phyloP scores from a whole-genome alignment of 108 stramenopile genomes.

The Skeletonema costatum region DNA sequence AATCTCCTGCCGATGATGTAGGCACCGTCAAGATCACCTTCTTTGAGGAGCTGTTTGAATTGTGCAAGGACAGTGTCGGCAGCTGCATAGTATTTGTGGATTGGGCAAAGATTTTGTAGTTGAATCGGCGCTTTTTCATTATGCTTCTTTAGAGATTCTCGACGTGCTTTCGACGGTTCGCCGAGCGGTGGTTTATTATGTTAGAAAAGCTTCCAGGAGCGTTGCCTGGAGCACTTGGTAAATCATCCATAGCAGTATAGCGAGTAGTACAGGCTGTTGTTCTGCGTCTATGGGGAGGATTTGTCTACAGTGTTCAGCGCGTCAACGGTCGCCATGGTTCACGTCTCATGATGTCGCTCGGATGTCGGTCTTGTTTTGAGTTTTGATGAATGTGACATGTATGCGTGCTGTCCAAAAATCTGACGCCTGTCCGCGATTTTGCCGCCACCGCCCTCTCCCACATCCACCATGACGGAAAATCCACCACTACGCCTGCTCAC shows the following conservation, averaged over 20 bases:
- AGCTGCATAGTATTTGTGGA: conserved; percentile 75
- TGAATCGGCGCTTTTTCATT: conserved; percentile 28
- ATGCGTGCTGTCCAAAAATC: too few relatives aligned
- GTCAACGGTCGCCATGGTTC: too few relatives aligned
- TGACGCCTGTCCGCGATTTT: too few relatives aligned
- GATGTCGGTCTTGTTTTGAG: too few relatives aligned
- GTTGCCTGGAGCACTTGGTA: neutral
- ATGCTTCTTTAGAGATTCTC: conserved; percentile 30
- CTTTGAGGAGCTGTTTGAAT: conserved; percentile 52
- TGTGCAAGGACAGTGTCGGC: conserved; percentile 69
- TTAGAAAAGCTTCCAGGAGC: too few relatives aligned
- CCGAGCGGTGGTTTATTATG: conserved; percentile 5
- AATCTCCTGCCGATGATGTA: conserved; percentile 83
- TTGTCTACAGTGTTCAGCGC: too few relatives aligned
- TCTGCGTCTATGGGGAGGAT: too few relatives aligned
- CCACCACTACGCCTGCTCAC: conserved; percentile 36
- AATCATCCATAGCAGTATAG: too few relatives aligned
- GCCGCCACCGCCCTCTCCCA: too few relatives aligned
- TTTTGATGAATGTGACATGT: too few relatives aligned
- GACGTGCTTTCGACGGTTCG: conserved; percentile 31
- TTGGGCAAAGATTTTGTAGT: conserved; percentile 74
- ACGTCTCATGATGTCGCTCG: too few relatives aligned
- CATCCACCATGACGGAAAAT: neutral
- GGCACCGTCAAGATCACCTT: conserved; percentile 66
- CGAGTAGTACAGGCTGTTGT: too few relatives aligned